Evolutionary conservation across 1,284 basidiomycete genomes (phyloP), one percentile per base, ranked within the genome.

Genomic region (Heimioporus retisporus): DNA sequence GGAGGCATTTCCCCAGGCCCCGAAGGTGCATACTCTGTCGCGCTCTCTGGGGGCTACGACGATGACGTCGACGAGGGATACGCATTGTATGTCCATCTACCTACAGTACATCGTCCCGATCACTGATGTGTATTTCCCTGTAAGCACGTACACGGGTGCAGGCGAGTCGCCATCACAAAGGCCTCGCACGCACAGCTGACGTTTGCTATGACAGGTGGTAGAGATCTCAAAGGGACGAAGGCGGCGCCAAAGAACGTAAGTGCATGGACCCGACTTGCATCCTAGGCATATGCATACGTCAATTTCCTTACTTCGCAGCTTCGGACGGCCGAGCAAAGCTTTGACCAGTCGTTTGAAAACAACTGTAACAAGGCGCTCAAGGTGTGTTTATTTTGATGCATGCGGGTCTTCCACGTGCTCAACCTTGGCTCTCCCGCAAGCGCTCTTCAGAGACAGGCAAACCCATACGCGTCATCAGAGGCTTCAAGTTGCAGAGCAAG

Each of bases 1-100:
- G 91, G 86, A 35, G 94, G 94, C 0, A 96, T 96, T 48, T 81
- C 90, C 15, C 85, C 86, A 6, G 88, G 90, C 6, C 79, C 81
- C 2, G 68, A 89, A 2, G 94, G 95, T 3, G 93, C 93, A 11
- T 93, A 91, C 73, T 93, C 91, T 59, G 85, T 96, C 14, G 93
- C 91, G 4, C 84, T 96, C 11, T 94, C 92, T 56, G 94, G 94
- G 19, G 93, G 93, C 3, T 96, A 96, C 71, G 92, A 93, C 51
- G 94, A 96, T 66, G 94, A 96, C 70, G 86, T 95, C 25, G 94
- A 96, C 70, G 76, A 90, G 5, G 94, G 94, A 61, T 89, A 94
- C 66, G 90, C 84, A 6, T 95, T 96, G 90, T 95, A 77, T 77
- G 93, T 88, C 25, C 13, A 19, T 46, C 14, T 21, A 40, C 50